These are phyloP conservation scores for Aspergillus bertholletiae DNA, from an alignment of 495 filamentous ascomycete genomes.

Conservation along the genomic window DNA sequence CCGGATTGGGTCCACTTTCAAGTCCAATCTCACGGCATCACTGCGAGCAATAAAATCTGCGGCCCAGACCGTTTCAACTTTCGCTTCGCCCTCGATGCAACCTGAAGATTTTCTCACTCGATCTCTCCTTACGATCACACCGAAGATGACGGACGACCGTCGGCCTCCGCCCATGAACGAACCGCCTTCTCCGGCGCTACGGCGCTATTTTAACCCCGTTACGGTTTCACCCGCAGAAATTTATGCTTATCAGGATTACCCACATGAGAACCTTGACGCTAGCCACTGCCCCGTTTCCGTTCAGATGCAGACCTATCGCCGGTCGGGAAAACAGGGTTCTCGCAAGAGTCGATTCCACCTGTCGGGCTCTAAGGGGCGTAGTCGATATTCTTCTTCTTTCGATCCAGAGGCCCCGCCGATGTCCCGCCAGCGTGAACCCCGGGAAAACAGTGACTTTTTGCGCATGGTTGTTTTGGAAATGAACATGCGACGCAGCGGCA, in stretches of 20 bases:
- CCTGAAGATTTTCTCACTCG: conserved; percentile 88
- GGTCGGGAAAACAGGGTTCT: conserved; percentile 31
- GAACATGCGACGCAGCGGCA: conserved; percentile 91
- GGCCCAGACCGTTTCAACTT: conserved; percentile 75
- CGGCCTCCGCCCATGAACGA: conserved; percentile 73
- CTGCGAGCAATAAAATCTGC: conserved; percentile 81
- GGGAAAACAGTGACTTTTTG: conserved; percentile 93
- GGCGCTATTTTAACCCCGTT: conserved; percentile 88
- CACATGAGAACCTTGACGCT: conserved; percentile 28
- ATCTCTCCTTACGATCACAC: conserved; percentile 73
- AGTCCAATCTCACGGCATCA: conserved; percentile 93
- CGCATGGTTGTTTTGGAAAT: conserved; percentile 93
- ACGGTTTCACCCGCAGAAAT: conserved; percentile 65
- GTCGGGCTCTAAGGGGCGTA: conserved; percentile 22
- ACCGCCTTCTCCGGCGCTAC: conserved; percentile 78
- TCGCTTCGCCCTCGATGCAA: conserved; percentile 68
- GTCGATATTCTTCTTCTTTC: conserved; percentile 38
- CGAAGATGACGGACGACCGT: conserved; percentile 83
- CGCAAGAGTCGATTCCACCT: conserved; percentile 33
- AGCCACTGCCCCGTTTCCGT: conserved; percentile 68
- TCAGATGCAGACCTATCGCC: conserved; percentile 79
- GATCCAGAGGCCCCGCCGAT: conserved; percentile 44
- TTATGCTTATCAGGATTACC: conserved; percentile 51
- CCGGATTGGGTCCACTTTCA: conserved; percentile 61
- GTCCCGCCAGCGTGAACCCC: conserved; percentile 78